Base-by-base conservation (phyloP, 2,329 filamentous ascomycete species). In the Diplodia intermedia region DNA sequence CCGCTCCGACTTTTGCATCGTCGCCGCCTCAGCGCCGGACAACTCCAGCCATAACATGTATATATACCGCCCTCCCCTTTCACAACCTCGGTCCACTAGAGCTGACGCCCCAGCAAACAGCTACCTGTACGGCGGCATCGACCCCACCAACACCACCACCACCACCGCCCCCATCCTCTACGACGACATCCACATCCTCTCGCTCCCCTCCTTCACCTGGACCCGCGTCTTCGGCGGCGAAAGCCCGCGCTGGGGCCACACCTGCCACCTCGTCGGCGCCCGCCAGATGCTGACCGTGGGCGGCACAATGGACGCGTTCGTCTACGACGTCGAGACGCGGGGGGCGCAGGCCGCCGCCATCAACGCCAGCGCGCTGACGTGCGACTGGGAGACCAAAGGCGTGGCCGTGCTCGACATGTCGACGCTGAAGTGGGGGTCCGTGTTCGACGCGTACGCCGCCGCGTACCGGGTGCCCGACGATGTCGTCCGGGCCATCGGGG, bases 11-110 rank as follows among this genome's bases (percentile, higher is more conserved):
- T 82, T 80, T 68, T 85, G 83, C 70, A 70, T 81, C 4, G 76
- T 81, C 0, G 63, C 78, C 1, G 78, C 75, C 12, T 78, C 80
- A 36, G 78, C 82, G 0, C 75, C 77, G 3, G 83, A 85, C 66
- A 79, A 80, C 57, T 82, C 81, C 1, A 82, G 79, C 66, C 79
- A 83, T 60, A 84, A 84, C 66, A 82, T 86, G 70, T 75, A 67
- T 11, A n/a, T 75, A 67, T 11, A n/a, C 1, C 55, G 82, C 83
- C 63, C 76, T 12, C 4, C 6, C 43, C 23, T 26, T 26, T 26
- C 26, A 26, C 26, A 26, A 26, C 26, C 4, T 26, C 26, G 26
- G 36, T 11, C 11, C 36, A 38, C 36, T 38, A 38, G 9, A 12
- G 36, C 36, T 38, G 36, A 38, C 9, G 14, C 36, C 11, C 36